Evolutionary conservation across 2,329 filamentous ascomycete genomes (phyloP).

Genomic region (Hypocrella siamensis): DNA sequence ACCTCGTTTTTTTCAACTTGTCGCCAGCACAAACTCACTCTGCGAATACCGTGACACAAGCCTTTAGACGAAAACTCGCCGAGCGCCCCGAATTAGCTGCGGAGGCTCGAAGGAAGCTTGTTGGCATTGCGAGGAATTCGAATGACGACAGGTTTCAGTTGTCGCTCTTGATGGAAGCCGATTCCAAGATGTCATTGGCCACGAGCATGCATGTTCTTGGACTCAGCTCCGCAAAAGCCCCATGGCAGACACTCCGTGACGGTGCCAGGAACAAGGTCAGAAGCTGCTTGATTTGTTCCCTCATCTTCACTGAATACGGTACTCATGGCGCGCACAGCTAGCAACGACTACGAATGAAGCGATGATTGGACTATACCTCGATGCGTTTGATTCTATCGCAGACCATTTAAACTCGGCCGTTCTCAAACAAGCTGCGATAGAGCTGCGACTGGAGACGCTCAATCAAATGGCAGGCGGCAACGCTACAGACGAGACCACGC

Average conservation of each 20-base stretch:
- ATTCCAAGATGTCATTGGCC: constrained; percentile 18
- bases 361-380: constrained; percentile 14
- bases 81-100: constrained; percentile 15
- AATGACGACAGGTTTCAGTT: constrained; percentile 18
- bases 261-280: constrained; percentile 14
- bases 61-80: constrained; percentile 18
- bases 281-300: too few relatives aligned
- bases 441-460: constrained; percentile 8
- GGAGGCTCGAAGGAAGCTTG: constrained; percentile 17
- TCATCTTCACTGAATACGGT: too few relatives aligned
- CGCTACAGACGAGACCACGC: constrained; percentile 1
- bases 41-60: constrained; percentile 17
- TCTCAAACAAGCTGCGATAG: constrained; percentile 12
- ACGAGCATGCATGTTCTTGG: constrained; percentile 17
- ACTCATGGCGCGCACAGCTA: constrained; percentile 9
- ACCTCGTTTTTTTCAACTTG: background rate
- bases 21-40: too few relatives aligned
- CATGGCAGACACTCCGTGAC: constrained; percentile 11
- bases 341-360: constrained; percentile 11
- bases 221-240: constrained; percentile 8
- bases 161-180: constrained; percentile 17
- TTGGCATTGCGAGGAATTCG: constrained; percentile 17
- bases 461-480: constrained; percentile 4
- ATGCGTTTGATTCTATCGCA: constrained; percentile 19
- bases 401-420: constrained; percentile 11